Conservation (phyloP, 495 filamentous ascomycete species). For the Neurospora hispaniola region DNA sequence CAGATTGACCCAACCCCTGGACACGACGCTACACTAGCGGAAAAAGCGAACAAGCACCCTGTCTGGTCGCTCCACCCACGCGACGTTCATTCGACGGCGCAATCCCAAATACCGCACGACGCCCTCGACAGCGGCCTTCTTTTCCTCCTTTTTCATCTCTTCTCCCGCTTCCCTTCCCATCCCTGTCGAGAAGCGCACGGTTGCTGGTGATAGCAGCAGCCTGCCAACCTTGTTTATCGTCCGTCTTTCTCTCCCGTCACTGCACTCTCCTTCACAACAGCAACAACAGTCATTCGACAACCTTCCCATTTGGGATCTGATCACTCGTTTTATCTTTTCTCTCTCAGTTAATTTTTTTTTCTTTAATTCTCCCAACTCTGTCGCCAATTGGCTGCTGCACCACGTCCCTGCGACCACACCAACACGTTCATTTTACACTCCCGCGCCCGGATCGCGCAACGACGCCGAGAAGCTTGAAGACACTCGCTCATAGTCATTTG, state of each 20-base stretch:
- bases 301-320: neutral
- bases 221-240: neutral
- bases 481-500: neutral
- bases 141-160: slow-evolving; percentile 1
- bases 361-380: neutral
- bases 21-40: neutral
- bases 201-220: neutral
- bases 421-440: neutral
- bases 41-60: neutral
- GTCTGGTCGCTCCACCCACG: slow-evolving; percentile 10
- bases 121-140: neutral
- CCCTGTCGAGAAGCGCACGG: neutral
- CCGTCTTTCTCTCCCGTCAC: neutral
- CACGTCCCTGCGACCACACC: neutral
- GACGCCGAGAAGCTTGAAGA: neutral
- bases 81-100: slow-evolving; percentile 2
- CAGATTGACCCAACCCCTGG: neutral
- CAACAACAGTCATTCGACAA: neutral
- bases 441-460: neutral
- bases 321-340: neutral
- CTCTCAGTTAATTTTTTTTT: neutral
- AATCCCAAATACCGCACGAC: neutral
- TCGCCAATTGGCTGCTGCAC: neutral
- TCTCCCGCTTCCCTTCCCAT: neutral
- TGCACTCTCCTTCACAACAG: neutral